A percentile compares a stretch with the other conserved stretches of the same genome.
Conservation (phyloP, 495 filamentous ascomycete species). For the Endocarpon pusillum region DNA sequence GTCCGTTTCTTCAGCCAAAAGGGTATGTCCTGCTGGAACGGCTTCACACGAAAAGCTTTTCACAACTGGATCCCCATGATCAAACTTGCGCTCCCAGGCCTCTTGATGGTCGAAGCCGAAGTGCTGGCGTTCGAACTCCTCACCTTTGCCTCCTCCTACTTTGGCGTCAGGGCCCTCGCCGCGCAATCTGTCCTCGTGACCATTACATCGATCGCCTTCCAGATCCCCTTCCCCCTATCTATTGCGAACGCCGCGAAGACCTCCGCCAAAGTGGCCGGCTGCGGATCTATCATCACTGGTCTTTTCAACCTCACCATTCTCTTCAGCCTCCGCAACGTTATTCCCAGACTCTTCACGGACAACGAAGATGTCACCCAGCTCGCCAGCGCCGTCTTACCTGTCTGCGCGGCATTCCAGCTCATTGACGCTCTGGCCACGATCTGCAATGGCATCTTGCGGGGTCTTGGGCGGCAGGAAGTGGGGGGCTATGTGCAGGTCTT, state of each 20-base stretch:
- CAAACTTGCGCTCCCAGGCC: constrained; percentile 62
- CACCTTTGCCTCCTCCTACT: constrained; percentile 52
- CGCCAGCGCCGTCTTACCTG: constrained; percentile 53
- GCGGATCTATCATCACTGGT: constrained; percentile 48
- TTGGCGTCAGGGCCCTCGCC: constrained; percentile 51
- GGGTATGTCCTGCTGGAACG: constrained; percentile 63
- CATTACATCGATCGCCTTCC: constrained; percentile 41
- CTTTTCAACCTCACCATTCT: constrained; percentile 59
- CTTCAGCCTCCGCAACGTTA: constrained; percentile 39
- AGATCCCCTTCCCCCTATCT: constrained; percentile 48
- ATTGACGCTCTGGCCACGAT: constrained; percentile 65
- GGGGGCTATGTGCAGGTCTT: constrained; percentile 76
- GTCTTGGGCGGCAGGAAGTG: constrained; percentile 70
- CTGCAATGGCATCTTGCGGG: constrained; percentile 69
- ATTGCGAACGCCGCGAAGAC: constrained; percentile 54
- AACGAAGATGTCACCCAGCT: constrained; percentile 63
- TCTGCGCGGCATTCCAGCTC: constrained; percentile 75
- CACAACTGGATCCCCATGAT: constrained; percentile 82
- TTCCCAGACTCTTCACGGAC: constrained; percentile 64
- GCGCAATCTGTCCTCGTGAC: constrained; percentile 51
- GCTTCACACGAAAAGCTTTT: constrained; percentile 50
- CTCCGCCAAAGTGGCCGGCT: constrained; percentile 51
- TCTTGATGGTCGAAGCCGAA: constrained; percentile 87
- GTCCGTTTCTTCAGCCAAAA: constrained; percentile 35
- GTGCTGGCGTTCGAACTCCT: constrained; percentile 72